A percentile compares a stretch with the other conserved stretches of the same genome.
These are phyloP conservation scores for Gastrolobium bilobum DNA, from an alignment of 306 rosid genomes.

Conservation along the genomic window DNA sequence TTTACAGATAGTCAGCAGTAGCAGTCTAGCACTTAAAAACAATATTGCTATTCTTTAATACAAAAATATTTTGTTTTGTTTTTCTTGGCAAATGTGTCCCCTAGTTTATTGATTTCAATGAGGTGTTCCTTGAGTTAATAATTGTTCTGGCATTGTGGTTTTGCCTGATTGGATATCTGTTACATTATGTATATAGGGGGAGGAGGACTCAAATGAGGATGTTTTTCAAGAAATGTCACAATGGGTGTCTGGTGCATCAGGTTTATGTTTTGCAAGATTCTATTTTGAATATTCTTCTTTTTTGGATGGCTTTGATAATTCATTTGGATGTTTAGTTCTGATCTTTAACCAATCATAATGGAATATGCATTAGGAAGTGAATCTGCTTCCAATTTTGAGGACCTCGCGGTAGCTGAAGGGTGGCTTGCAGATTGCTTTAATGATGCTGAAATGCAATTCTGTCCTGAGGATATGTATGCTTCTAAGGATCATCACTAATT, in stretches of 20 bases:
- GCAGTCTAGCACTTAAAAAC: not conserved
- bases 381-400: constrained; percentile 65
- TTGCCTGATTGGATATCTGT: constrained; percentile 27
- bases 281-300: not conserved
- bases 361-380: constrained; percentile 59
- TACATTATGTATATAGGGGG: constrained; percentile 63
- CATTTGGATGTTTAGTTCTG: constrained; percentile 12
- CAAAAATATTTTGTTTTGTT: not conserved
- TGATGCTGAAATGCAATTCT: constrained; percentile 70
- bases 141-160: not conserved
- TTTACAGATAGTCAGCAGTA: not conserved
- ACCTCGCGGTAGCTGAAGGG: constrained; percentile 69
- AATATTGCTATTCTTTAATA: not conserved
- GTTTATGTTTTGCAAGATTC: constrained; percentile 56
- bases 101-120: not conserved
- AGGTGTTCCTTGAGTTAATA: constrained; percentile 33
- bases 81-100: not conserved
- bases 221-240: constrained; percentile 57
- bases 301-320: not conserved
- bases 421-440: constrained; percentile 87
- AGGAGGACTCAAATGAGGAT: constrained; percentile 56
- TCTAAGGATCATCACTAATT: constrained; percentile 43
- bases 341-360: constrained; percentile 32
- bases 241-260: constrained; percentile 65
- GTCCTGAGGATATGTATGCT: constrained; percentile 76